These are phyloP conservation scores for Ascochyta viciae-villosae DNA, from an alignment of 2,329 filamentous ascomycete species.

Conservation along the genomic window DNA sequence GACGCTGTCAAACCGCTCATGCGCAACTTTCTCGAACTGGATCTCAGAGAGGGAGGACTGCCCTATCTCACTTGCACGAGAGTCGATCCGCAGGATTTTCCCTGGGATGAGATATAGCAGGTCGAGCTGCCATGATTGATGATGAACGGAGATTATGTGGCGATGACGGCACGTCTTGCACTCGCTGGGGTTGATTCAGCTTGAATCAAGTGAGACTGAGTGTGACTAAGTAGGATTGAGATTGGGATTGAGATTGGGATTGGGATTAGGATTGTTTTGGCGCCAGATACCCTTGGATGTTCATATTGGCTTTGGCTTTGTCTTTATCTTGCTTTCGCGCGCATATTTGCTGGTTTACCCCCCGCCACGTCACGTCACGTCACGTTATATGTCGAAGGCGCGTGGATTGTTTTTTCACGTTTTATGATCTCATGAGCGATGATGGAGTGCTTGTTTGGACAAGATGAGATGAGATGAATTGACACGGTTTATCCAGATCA, in stretches of 20 bases:
- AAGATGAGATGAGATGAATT: too few species aligned
- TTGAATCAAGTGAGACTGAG: too few species aligned
- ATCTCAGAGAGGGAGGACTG: slow-evolving; percentile 64
- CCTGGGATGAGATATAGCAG: slow-evolving; percentile 59
- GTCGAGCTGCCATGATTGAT: background rate
- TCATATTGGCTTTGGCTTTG: background rate
- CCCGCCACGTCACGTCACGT: too few species aligned
- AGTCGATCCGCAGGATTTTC: slow-evolving; percentile 67
- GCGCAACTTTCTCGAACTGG: slow-evolving; percentile 83
- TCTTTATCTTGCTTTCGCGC: background rate
- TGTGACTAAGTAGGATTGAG: background rate
- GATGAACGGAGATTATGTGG: too few species aligned
- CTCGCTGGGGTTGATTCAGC: too few species aligned
- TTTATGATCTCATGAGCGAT: background rate
- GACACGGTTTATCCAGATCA: too few species aligned
- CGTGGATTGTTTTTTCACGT: background rate
- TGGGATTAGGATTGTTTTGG: background rate
- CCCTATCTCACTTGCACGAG: slow-evolving; percentile 71
- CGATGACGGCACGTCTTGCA: background rate
- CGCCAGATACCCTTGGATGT: slow-evolving; percentile 5
- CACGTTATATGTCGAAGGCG: too few species aligned
- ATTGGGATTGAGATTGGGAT: background rate
- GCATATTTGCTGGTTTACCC: background rate
- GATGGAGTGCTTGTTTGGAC: background rate
- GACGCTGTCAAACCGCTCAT: slow-evolving; percentile 86